Conservation (phyloP, 257 asterid genomes). For the Eucommia ulmoides region DNA sequence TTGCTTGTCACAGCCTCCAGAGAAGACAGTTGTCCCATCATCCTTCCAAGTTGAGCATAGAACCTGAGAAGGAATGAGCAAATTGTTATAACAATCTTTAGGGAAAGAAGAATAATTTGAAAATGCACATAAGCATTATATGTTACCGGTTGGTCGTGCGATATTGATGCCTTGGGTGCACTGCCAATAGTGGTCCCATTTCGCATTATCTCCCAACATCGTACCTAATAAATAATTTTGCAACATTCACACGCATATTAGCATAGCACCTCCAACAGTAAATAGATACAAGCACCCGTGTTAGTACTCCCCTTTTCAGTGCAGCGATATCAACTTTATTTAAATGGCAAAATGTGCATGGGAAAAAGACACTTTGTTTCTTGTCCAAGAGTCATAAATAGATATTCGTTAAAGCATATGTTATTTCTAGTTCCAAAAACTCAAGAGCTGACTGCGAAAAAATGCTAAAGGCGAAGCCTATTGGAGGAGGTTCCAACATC, state of each 20-base stretch:
- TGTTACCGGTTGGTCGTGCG: conserved; percentile 86
- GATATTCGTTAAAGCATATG: neutral
- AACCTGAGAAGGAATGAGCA: conserved; percentile 40
- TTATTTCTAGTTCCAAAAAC: neutral
- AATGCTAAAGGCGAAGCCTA: neutral
- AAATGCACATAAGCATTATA: no score
- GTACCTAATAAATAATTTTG: conserved; percentile 40
- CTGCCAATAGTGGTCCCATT: conserved; percentile 45
- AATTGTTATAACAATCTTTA: conserved; percentile 7
- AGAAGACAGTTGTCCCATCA: conserved; percentile 89
- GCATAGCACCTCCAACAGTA: neutral
- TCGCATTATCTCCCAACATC: conserved; percentile 85
- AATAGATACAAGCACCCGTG: neutral
- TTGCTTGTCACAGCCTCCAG: conserved; percentile 99
- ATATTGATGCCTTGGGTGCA: conserved; percentile 68
- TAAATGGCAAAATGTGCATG: neutral
- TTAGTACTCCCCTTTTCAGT: neutral
- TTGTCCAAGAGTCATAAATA: neutral
- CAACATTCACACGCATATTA: neutral
- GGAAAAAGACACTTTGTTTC: neutral
- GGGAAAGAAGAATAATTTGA: conserved; percentile 1
- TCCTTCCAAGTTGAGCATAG: conserved; percentile 93
- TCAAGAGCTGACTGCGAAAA: neutral
- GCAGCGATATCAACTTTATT: neutral
- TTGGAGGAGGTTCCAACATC: neutral